These are phyloP conservation scores for Drosera capensis DNA, from an alignment of 148 eudicot species.

Conservation along the genomic window DNA sequence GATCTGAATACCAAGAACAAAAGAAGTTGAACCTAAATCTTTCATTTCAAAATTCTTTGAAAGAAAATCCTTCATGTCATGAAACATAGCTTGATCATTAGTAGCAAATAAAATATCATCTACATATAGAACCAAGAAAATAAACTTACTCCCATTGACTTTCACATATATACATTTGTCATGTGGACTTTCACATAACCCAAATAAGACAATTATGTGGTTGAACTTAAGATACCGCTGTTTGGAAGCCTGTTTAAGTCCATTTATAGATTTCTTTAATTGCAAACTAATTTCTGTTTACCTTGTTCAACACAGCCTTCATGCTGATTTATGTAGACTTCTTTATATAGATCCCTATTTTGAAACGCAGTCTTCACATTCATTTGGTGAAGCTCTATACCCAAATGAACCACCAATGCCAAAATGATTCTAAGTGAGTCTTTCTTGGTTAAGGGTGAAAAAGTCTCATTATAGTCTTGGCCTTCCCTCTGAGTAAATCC, in stretches of 20 bases:
- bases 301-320: too few species aligned
- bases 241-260: constrained; percentile 2
- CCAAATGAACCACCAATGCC: constrained; percentile 3
- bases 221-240: not conserved
- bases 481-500: not conserved
- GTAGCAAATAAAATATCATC: constrained; percentile 1
- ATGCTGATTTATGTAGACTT: not conserved
- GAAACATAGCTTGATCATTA: constrained; percentile 1
- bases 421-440: not conserved
- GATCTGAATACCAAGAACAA: too few species aligned
- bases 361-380: constrained; percentile 1
- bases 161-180: constrained; percentile 1
- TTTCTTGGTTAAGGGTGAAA: not conserved
- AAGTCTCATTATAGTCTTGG: not conserved
- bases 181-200: not conserved
- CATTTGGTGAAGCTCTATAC: not conserved
- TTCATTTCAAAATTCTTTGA: too few species aligned
- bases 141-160: not conserved
- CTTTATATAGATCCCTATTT: not conserved
- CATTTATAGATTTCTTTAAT: constrained; percentile 1
- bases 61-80: too few species aligned
- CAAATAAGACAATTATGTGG: not conserved
- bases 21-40: too few species aligned
- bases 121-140: not conserved
- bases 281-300: too few species aligned